Evolutionary conservation across 2,329 filamentous ascomycete species (phyloP).

Genomic region (Magnaporthales sp.): DNA sequence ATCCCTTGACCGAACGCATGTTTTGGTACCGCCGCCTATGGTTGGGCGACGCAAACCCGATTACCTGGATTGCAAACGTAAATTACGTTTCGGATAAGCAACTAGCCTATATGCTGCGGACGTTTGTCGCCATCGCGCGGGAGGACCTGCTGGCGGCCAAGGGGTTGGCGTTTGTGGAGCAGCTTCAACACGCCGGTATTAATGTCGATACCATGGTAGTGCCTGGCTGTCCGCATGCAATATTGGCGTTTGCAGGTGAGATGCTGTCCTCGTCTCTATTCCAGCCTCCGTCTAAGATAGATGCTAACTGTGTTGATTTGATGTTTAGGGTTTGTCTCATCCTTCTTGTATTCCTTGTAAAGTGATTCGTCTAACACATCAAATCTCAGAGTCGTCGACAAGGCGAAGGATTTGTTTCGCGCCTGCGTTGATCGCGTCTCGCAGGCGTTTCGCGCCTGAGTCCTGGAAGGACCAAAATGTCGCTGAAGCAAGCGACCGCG

Average conservation of each 20-base stretch:
- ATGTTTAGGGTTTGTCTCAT: no score
- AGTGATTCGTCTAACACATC: background rate
- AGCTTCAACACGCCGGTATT: slow-evolving; percentile 11
- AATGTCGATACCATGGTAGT: slow-evolving; percentile 14
- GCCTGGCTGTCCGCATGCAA: slow-evolving; percentile 8
- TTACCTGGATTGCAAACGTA: slow-evolving; percentile 21
- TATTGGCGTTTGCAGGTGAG: no score
- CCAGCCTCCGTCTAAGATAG: no score
- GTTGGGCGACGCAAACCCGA: slow-evolving; percentile 15
- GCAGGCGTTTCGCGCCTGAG: background rate
- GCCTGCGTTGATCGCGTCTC: background rate
- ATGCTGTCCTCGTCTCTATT: no score
- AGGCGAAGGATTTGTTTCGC: background rate
- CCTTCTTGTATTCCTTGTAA: no score
- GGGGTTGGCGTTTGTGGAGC: slow-evolving; percentile 18
- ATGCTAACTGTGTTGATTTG: no score
- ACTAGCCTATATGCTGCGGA: slow-evolving; percentile 18
- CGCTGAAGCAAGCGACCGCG: no score
- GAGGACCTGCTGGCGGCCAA: slow-evolving; percentile 23
- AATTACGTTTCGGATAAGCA: slow-evolving; percentile 16
- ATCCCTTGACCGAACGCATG: slow-evolving; percentile 14
- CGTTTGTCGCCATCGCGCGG: slow-evolving; percentile 22
- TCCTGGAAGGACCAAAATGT: no score
- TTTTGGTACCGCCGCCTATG: slow-evolving; percentile 26
- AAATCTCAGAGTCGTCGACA: background rate